phyloP scores from a whole-genome alignment of 2,329 filamentous ascomycete species.

The Exserohilum rostratum region DNA sequence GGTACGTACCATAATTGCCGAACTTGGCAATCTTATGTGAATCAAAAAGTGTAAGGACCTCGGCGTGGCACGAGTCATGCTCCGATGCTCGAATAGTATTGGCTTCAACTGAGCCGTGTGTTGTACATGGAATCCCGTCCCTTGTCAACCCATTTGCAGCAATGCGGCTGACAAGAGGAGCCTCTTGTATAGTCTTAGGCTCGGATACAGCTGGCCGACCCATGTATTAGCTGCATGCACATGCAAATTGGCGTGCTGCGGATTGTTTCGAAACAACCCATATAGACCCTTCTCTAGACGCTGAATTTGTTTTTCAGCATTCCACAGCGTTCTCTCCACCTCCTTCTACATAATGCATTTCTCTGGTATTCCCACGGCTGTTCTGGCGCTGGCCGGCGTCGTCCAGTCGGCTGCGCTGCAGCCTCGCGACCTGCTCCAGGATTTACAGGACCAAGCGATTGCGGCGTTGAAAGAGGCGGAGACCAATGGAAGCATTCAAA shows the following conservation, averaged over 20 bases:
- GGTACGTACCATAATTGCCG: too few species aligned
- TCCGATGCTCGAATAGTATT: not conserved
- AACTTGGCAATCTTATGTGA: too few species aligned
- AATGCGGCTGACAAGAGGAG: not conserved
- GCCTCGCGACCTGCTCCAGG: slow-evolving; percentile 12
- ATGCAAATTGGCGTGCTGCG: not conserved
- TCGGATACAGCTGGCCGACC: slow-evolving; percentile 1
- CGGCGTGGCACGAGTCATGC: not conserved
- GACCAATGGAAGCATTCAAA: slow-evolving; percentile 7
- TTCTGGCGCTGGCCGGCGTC: slow-evolving; percentile 15
- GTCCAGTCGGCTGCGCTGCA: slow-evolving; percentile 13
- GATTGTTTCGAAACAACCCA: not conserved
- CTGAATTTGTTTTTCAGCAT: not conserved
- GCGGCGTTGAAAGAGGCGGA: slow-evolving; percentile 13
- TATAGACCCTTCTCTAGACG: not conserved
- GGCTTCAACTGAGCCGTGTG: not conserved
- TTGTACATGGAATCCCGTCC: not conserved
- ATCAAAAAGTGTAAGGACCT: not conserved
- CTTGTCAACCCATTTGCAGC: not conserved
- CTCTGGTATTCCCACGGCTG: slow-evolving; percentile 1
- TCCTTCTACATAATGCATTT: slow-evolving; percentile 8
- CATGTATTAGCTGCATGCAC: slow-evolving; percentile 4
- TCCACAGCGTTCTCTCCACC: not conserved
- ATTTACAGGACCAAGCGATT: slow-evolving; percentile 22
- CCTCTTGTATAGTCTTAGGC: not conserved